phyloP scores from a whole-genome alignment of 192 early-diverging fungal genomes.

The Coemansia sp. region DNA sequence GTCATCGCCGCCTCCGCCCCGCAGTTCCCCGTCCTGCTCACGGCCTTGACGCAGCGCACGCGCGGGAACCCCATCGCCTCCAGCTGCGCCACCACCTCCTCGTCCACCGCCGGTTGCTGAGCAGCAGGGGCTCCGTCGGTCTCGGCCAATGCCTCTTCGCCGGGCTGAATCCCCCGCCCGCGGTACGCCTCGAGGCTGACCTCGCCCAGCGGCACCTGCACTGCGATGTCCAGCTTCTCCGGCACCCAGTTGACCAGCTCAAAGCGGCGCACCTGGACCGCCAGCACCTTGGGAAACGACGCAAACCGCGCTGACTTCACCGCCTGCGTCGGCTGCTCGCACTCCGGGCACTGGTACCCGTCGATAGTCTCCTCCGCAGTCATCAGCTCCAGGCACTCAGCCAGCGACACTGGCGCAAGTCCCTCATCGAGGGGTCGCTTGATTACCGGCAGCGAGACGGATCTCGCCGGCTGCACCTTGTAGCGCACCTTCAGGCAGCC shows the following conservation, averaged over 20 bases:
- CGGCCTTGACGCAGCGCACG: slow-evolving; percentile 77
- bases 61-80: slow-evolving; percentile 92
- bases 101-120: slow-evolving; percentile 57
- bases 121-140: slow-evolving; percentile 30
- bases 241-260: slow-evolving; percentile 83
- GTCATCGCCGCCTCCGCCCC: slow-evolving; percentile 85
- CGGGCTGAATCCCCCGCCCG: slow-evolving; percentile 62
- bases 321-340: slow-evolving; percentile 59
- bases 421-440: slow-evolving; percentile 43
- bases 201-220: slow-evolving; percentile 52
- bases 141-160: slow-evolving; percentile 79
- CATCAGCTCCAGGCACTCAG: slow-evolving; percentile 65
- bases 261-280: slow-evolving; percentile 70
- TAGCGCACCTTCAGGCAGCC: slow-evolving; percentile 84
- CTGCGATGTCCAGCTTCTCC: slow-evolving; percentile 58
- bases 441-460: slow-evolving; percentile 69
- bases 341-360: slow-evolving; percentile 61
- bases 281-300: slow-evolving; percentile 74
- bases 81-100: slow-evolving; percentile 70
- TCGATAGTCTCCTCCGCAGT: slow-evolving; percentile 57
- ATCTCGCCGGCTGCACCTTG: slow-evolving; percentile 51
- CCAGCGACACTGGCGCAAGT: slow-evolving; percentile 56
- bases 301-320: slow-evolving; percentile 65
- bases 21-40: slow-evolving; percentile 74
- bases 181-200: slow-evolving; percentile 71